Evolutionary conservation across 257 asterid genomes (phyloP).

Genomic region (Echites panduratus): DNA sequence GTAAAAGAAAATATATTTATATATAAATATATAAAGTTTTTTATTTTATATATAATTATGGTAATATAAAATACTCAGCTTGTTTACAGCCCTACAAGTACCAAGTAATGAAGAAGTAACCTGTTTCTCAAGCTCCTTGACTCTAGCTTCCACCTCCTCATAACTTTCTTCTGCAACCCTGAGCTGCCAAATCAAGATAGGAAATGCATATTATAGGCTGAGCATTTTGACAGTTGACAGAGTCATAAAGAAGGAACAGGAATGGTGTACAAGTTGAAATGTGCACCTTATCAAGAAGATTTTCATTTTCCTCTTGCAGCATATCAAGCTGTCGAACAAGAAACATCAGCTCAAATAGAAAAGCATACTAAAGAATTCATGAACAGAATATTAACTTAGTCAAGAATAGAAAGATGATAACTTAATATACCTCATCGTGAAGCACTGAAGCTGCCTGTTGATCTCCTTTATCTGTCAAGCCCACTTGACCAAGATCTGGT

Average conservation of each 20-base stretch:
- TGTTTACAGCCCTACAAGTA: background rate
- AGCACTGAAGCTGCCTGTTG: constrained; percentile 75
- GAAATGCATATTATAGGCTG: constrained; percentile 8
- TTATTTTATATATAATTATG: too few relatives aligned
- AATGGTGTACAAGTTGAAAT: constrained; percentile 1
- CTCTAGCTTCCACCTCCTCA: constrained; percentile 85
- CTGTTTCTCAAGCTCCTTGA: constrained; percentile 97
- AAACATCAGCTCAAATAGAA: constrained; percentile 33
- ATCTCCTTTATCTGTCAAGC: constrained; percentile 54
- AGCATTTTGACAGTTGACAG: background rate
- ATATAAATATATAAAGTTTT: too few relatives aligned
- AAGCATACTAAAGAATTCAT: background rate
- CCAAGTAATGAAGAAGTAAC: constrained; percentile 26
- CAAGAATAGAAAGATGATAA: constrained; percentile 12
- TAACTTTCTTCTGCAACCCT: constrained; percentile 67
- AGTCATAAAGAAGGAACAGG: constrained; percentile 10
- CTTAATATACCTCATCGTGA: constrained; percentile 66
- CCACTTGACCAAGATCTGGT: constrained; percentile 54
- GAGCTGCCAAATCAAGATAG: constrained; percentile 47
- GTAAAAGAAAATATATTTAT: too few relatives aligned
- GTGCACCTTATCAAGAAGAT: constrained; percentile 64
- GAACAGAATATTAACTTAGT: constrained; percentile 14
- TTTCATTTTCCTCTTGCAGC: constrained; percentile 95
- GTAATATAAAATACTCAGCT: too few relatives aligned
- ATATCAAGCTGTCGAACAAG: constrained; percentile 66